A percentile compares a stretch with the other conserved stretches of the same genome.
These are phyloP conservation scores for Pneumocystis wakefieldiae DNA, from an alignment of 1,139 yeast genomes.

Conservation along the genomic window DNA sequence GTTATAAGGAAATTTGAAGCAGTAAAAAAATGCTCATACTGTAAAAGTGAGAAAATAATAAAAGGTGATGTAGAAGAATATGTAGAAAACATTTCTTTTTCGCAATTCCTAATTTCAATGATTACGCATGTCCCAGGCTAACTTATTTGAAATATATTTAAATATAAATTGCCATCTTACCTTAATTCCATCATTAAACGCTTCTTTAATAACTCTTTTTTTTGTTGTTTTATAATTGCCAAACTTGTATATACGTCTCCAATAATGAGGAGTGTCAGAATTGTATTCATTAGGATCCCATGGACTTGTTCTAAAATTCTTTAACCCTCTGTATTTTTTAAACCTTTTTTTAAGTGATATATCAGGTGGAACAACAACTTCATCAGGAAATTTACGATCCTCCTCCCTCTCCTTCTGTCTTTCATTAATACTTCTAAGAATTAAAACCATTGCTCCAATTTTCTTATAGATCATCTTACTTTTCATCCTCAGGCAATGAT, in stretches of 20 bases:
- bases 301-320: slow-evolving; percentile 58
- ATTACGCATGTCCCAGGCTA: slow-evolving; percentile 52
- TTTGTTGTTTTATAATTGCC: slow-evolving; percentile 66
- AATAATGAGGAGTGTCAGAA: slow-evolving; percentile 57
- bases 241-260: slow-evolving; percentile 62
- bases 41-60: slow-evolving; percentile 55
- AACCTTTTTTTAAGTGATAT: slow-evolving; percentile 65
- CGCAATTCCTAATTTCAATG: slow-evolving; percentile 44
- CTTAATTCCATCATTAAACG: slow-evolving; percentile 38
- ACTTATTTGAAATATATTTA: slow-evolving; percentile 21
- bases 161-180: slow-evolving; percentile 4
- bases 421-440: slow-evolving; percentile 46
- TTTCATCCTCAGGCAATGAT: slow-evolving; percentile 68
- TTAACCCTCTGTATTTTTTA: slow-evolving; percentile 69
- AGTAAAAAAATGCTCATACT: slow-evolving; percentile 76
- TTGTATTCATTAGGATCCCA: slow-evolving; percentile 86
- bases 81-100: slow-evolving; percentile 29
- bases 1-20: slow-evolving; percentile 60
- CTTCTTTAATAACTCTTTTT: slow-evolving; percentile 52
- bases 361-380: slow-evolving; percentile 64
- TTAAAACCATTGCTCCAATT: neutral
- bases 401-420: slow-evolving; percentile 43
- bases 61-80: slow-evolving; percentile 31
- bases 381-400: slow-evolving; percentile 91
- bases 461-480: slow-evolving; percentile 33